Evolutionary conservation across 768 basidiomycete species (phyloP).

Genomic region (Sporobolomyces phaffii): DNA sequence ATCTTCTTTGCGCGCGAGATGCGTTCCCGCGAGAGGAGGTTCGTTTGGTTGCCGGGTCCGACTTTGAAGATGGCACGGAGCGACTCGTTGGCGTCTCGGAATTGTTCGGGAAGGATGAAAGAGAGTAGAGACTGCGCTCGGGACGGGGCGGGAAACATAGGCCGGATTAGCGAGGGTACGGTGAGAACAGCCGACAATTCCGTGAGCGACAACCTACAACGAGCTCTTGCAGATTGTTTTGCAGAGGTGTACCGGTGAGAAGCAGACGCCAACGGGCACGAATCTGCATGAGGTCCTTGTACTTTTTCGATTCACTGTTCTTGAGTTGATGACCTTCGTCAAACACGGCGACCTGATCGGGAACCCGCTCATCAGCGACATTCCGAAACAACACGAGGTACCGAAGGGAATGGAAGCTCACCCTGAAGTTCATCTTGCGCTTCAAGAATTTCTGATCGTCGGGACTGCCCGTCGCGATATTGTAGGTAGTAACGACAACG

Average conservation of each 20-base stretch:
- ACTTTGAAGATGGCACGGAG: conserved; percentile 95
- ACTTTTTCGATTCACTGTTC: conserved; percentile 95
- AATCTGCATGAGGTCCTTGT: conserved; percentile 77
- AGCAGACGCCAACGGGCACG: conserved; percentile 82
- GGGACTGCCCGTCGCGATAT: conserved; percentile 77
- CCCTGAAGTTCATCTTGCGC: conserved; percentile 82
- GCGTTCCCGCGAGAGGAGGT: conserved; percentile 82
- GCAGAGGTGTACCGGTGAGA: conserved; percentile 90
- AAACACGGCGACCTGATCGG: conserved; percentile 73
- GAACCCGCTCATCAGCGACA: not conserved
- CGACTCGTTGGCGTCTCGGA: conserved; percentile 66
- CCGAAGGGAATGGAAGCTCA: conserved; percentile 53
- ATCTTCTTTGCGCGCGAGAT: conserved; percentile 94
- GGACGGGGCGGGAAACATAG: not conserved
- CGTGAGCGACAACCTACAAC: conserved; percentile 46
- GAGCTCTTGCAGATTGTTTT: conserved; percentile 53
- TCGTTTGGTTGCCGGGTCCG: conserved; percentile 73
- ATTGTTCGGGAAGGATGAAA: conserved; percentile 90
- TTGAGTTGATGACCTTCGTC: conserved; percentile 97
- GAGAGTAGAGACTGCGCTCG: conserved; percentile 78
- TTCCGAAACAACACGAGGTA: no score
- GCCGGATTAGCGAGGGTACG: no score
- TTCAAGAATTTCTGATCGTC: conserved; percentile 85
- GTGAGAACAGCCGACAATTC: no score
- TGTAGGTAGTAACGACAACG: conserved; percentile 93